Evolutionary conservation across 2,329 filamentous ascomycete genomes (phyloP).

Genomic region (Trichoderma arundinaceum): DNA sequence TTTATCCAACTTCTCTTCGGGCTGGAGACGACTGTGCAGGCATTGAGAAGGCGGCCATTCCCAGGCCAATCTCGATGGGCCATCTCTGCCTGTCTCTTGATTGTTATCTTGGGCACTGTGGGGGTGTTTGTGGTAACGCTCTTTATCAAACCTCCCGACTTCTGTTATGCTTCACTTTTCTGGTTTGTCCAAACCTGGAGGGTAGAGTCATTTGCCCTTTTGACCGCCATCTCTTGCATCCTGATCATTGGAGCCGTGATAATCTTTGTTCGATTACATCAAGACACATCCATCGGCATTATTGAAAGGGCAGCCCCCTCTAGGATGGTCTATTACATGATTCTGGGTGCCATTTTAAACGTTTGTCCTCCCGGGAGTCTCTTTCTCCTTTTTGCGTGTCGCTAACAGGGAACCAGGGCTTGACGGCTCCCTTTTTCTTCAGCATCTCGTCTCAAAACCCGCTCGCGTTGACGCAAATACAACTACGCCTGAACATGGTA

Average conservation of each 20-base stretch:
- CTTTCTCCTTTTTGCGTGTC: neutral
- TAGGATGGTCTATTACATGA: conserved; percentile 71
- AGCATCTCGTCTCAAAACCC: conserved; percentile 55
- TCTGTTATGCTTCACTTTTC: conserved; percentile 70
- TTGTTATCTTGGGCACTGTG: conserved; percentile 53
- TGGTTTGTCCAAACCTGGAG: conserved; percentile 70
- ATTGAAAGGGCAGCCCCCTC: conserved; percentile 68
- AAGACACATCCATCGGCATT: conserved; percentile 59
- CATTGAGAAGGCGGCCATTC: conserved; percentile 61
- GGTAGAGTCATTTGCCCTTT: conserved; percentile 59
- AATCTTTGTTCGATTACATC: conserved; percentile 63
- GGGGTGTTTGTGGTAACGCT: conserved; percentile 64
- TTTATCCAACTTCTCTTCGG: conserved; percentile 70
- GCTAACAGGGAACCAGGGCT: conserved; percentile 48
- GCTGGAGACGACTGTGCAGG: conserved; percentile 63
- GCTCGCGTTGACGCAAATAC: conserved; percentile 44
- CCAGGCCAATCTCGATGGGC: conserved; percentile 64
- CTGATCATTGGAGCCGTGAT: conserved; percentile 58
- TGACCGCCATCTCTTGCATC: conserved; percentile 56
- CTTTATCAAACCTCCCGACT: conserved; percentile 59
- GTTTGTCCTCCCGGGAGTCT: conserved; percentile 49
- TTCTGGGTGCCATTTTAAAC: conserved; percentile 61
- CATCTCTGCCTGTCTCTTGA: conserved; percentile 44
- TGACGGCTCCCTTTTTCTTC: conserved; percentile 69
- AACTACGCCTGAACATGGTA: conserved; percentile 62